Evolutionary conservation across 2,329 filamentous ascomycete genomes (phyloP), one percentile per base, ranked within the genome.

Genomic region (Trichoderma pleuroti): DNA sequence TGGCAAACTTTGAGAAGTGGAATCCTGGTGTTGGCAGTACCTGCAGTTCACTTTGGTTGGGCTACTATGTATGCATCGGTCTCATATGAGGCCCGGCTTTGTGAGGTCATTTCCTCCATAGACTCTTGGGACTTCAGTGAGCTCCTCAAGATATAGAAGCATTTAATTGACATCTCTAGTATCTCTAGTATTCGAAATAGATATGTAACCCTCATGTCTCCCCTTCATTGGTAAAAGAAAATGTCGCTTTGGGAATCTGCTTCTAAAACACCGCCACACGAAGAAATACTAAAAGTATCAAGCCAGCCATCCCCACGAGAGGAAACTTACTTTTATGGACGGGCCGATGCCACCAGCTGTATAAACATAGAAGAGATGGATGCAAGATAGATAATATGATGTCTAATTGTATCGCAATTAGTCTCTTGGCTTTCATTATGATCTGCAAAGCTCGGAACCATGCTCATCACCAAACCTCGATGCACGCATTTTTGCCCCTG

Each of bases 51-150:
- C 46, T 75, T 8, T 62, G 68, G 57, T 36, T 46, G 8, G 49
- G 70, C 14, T 61, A 56, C 7, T 73, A 72, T 42, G 77, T 76
- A 62, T 80, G 76, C 28, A 57, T 57, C 18, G 54, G 54, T 16
- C 26, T 32, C 2, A 57, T 18, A 57, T 32, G 39, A 46, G 28
- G 21, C 30, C 49, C n/a, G n/a, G 42, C n/a, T 21, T 46, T 46
- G n/a, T 11, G 16, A 49, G 10, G 42, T 10, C n/a, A 49, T 49
- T 49, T 49, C n/a, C n/a, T 21, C n/a, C 18, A 7, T 9, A n/a
- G n/a, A 4, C n/a, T 6, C 1, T 11, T n/a, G 21, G n/a, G 21
- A 49, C n/a, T 49, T 9, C 1, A 49, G 1, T 49, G 3, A 12
- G n/a, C n/a, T 49, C 42, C 39, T 42, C 39, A 42, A n/a, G n/a